A percentile compares a stretch with the other conserved stretches of the same genome.
Conservation (phyloP, 371 early-diverging fungal species). For the Mortierella sp. region DNA sequence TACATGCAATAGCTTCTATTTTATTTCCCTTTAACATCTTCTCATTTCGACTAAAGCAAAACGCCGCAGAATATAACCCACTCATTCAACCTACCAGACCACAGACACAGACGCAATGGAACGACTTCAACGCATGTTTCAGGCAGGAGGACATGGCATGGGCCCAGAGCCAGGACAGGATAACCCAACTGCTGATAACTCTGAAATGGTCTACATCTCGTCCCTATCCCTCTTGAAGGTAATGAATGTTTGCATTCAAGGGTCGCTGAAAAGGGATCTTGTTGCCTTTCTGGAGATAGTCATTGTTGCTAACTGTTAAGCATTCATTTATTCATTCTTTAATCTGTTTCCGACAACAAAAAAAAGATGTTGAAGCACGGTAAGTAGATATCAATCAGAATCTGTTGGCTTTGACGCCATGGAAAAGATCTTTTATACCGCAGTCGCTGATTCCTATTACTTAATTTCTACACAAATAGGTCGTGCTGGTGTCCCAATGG, state of each 20-base stretch:
- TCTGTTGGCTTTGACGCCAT: background rate
- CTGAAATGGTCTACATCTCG: conserved; percentile 99
- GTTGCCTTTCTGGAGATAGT: background rate
- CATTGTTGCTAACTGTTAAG: background rate
- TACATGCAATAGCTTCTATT: conserved; percentile 5
- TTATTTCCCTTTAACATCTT: background rate
- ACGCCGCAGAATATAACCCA: background rate
- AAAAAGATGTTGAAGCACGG: conserved; percentile 92
- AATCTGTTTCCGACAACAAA: background rate
- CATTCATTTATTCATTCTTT: background rate
- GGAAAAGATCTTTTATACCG: background rate
- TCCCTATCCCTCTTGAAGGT: conserved; percentile 99
- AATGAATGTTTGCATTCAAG: conserved; percentile 19
- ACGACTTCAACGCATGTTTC: conserved; percentile 79
- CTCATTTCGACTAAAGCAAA: too few species aligned
- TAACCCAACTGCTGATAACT: conserved; percentile 94
- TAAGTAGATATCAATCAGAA: conserved; percentile 39
- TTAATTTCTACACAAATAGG: conserved; percentile 67
- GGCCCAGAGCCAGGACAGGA: conserved; percentile 86
- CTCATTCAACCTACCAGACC: background rate
- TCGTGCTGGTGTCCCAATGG: conserved; percentile 99
- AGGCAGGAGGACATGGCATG: conserved; percentile 70
- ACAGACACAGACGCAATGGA: conserved; percentile 64
- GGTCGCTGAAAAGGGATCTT: background rate
- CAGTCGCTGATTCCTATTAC: background rate